These are phyloP conservation scores for Chrysoporthe cubensis DNA, from an alignment of 2,329 filamentous ascomycete species.

Conservation along the genomic window DNA sequence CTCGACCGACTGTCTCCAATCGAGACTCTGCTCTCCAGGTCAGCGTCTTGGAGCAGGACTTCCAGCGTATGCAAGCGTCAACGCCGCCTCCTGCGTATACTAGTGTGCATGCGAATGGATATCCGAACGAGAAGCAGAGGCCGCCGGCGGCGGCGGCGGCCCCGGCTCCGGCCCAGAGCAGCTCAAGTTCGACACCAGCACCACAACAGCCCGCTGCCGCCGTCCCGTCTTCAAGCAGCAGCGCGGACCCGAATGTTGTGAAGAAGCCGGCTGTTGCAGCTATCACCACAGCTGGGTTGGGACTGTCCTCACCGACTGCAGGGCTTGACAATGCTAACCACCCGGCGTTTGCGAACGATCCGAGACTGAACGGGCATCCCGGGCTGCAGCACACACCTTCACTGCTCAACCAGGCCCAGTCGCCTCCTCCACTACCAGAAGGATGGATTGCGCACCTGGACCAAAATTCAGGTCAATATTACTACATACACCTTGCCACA, in stretches of 20 bases:
- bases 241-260: conserved; percentile 31
- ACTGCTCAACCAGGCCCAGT: conserved; percentile 64
- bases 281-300: conserved; percentile 36
- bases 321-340: conserved; percentile 68
- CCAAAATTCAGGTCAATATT: conserved; percentile 95
- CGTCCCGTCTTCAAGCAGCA: conserved; percentile 28
- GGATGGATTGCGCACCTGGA: conserved; percentile 98
- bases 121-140: conserved; percentile 79
- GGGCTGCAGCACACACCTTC: conserved; percentile 50
- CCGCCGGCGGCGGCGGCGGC: conserved; percentile 36
- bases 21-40: conserved; percentile 50
- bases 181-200: conserved; percentile 35
- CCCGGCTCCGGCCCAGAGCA: conserved; percentile 24
- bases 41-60: conserved; percentile 82
- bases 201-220: conserved; percentile 32
- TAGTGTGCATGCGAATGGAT: conserved; percentile 62
- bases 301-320: conserved; percentile 45
- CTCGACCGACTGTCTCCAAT: conserved; percentile 29
- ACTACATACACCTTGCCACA: conserved; percentile 94
- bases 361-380: conserved; percentile 55
- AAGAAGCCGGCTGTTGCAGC: conserved; percentile 37
- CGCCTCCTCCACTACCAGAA: conserved; percentile 90
- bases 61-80: conserved; percentile 78
- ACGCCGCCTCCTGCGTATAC: conserved; percentile 96
- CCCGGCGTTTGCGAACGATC: conserved; percentile 90